Evolutionary conservation across 2,329 filamentous ascomycete species (phyloP), one percentile per base, ranked within the genome.

Genomic region (Cladophialophora chaetospira): DNA sequence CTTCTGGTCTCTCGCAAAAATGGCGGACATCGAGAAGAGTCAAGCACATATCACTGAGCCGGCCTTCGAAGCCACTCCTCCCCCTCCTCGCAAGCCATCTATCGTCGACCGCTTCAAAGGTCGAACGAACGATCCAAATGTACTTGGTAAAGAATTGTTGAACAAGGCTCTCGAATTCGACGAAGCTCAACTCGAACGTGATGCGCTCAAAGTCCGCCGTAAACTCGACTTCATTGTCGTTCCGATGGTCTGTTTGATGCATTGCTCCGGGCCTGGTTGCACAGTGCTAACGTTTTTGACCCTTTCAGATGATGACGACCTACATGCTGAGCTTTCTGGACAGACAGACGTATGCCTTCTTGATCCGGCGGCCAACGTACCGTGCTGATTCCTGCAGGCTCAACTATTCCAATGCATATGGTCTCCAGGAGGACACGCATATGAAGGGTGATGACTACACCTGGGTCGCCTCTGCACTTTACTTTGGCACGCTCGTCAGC

Each of bases 381-480:
- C 17, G 15, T 35, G 23, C 49, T 44, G 33, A 45, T 45, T n/a
- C 38, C 25, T 50, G 15, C 36, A 64, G 58, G 3, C 67, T 73
- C 33, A 73, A 73, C 62, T 72, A 72, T 59, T 67, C 70, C 42
- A 76, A 75, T 48, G 73, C 75, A 5, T 77, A 77, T 57, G 72
- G 73, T 4, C 67, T 77, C 2, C 74, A 76, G 57, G 62, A 62
- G 3, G 75, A 77, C 46, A 73, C 74, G 3, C 66, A 71, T 6
- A 72, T 77, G 57, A 68, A 67, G 43, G 74, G 74, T 38, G 67
- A 75, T 50, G 68, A 74, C 54, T 77, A 77, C 61, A 74, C 73
- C 10, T 77, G 75, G 75, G 74, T 77, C 9, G 73, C 74, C 21
- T 74, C 74, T 2, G 73, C 74, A 8, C 69, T 75, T 52, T 74